phyloP scores from a whole-genome alignment of 176 grass and related monocot genomes.

The Elymus sibiricus region DNA sequence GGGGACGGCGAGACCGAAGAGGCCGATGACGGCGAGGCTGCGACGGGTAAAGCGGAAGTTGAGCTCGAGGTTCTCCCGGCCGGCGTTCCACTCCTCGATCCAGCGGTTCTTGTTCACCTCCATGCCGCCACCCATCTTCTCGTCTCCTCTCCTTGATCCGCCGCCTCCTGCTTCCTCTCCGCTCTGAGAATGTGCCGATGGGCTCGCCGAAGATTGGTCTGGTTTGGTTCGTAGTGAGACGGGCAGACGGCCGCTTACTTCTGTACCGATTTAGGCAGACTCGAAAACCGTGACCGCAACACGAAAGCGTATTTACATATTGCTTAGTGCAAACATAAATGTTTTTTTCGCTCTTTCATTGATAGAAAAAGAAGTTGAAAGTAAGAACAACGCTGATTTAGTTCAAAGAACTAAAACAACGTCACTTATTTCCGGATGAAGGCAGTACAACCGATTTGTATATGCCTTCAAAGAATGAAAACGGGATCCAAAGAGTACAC shows the following conservation, averaged over 20 bases:
- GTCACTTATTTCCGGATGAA: too few relatives aligned
- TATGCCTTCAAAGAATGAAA: too few relatives aligned
- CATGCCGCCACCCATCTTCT: slow-evolving; percentile 76
- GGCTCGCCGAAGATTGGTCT: slow-evolving; percentile 11
- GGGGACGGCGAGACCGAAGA: slow-evolving; percentile 74
- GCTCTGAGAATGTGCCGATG: slow-evolving; percentile 4
- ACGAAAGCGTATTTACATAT: background rate
- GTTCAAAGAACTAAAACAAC: too few relatives aligned
- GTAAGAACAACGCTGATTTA: too few relatives aligned
- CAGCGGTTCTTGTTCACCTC: slow-evolving; percentile 79
- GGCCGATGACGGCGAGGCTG: slow-evolving; percentile 64
- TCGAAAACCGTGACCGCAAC: background rate
- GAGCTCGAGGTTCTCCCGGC: slow-evolving; percentile 65
- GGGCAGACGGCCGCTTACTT: background rate
- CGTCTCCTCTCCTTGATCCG: background rate
- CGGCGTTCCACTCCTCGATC: slow-evolving; percentile 76
- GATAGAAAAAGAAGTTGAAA: too few relatives aligned
- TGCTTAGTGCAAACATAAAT: too few relatives aligned
- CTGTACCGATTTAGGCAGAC: background rate
- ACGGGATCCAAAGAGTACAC: too few relatives aligned
- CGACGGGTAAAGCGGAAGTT: slow-evolving; percentile 79
- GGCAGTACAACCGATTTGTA: too few relatives aligned
- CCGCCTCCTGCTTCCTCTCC: background rate
- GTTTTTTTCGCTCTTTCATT: too few relatives aligned
- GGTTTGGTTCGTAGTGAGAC: background rate